Conservation (phyloP, 352 stramenopile genomes). For the Pseudoperonospora humuli region DNA sequence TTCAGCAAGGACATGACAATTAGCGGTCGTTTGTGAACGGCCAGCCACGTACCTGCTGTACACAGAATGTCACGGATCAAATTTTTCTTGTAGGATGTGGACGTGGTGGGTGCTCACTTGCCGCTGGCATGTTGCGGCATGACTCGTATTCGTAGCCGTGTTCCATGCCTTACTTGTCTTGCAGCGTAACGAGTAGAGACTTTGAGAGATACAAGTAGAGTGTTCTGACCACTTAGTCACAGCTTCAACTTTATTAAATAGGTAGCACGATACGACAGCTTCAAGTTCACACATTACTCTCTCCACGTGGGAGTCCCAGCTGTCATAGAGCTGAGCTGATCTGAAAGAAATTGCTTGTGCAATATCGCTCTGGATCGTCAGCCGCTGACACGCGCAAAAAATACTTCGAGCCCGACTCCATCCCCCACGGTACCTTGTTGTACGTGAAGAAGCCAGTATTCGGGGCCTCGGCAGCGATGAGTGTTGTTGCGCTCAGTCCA, state of each 20-base stretch:
- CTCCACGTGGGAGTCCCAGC: not conserved
- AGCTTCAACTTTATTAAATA: conserved; percentile 19
- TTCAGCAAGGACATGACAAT: too few species aligned
- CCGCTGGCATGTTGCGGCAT: too few species aligned
- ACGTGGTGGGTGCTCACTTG: too few species aligned
- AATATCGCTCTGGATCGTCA: conserved; percentile 33
- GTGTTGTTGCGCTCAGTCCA: conserved; percentile 53
- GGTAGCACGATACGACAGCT: conserved; percentile 14
- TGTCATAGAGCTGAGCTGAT: conserved; percentile 49
- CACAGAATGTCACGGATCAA: too few species aligned
- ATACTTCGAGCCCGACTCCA: conserved; percentile 70
- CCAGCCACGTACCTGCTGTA: too few species aligned
- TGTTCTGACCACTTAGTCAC: not conserved
- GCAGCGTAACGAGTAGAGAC: too few species aligned
- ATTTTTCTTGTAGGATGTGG: too few species aligned
- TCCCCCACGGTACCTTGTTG: conserved; percentile 75
- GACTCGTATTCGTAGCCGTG: too few species aligned
- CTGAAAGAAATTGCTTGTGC: conserved; percentile 58
- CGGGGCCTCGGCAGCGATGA: conserved; percentile 45
- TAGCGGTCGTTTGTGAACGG: too few species aligned
- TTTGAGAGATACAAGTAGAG: not conserved
- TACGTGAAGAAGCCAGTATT: conserved; percentile 73
- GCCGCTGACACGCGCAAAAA: conserved; percentile 58
- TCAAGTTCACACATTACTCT: conserved; percentile 10
- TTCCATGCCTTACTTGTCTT: too few species aligned